Percentiles rank a stretch among this genome's conserved stretches.
phyloP scores from a whole-genome alignment of 2,329 filamentous ascomycete genomes.

The Paecilomyces dactylethromorphus region DNA sequence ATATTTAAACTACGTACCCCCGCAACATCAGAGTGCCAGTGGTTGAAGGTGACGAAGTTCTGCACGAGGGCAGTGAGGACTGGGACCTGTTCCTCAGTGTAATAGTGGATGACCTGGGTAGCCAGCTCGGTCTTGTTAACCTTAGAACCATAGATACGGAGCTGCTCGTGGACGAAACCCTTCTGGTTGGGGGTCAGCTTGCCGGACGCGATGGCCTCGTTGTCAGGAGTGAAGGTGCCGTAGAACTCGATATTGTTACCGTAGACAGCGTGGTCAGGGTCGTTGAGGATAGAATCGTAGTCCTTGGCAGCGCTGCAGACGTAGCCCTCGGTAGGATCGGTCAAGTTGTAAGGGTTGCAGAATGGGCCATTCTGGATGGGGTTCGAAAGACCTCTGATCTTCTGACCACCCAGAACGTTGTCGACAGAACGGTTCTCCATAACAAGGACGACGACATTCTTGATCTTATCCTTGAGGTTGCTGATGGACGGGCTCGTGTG shows the following conservation, averaged over 20 bases:
- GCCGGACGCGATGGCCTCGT: constrained; percentile 27
- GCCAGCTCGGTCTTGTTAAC: constrained; percentile 26
- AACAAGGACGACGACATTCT: constrained; percentile 44
- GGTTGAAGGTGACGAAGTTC: constrained; percentile 40
- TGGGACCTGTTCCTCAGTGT: constrained; percentile 34
- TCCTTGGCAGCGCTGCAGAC: constrained; percentile 30
- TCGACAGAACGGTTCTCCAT: constrained; percentile 38
- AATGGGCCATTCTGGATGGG: constrained; percentile 23
- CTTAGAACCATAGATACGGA: constrained; percentile 26
- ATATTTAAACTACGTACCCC: constrained; percentile 10
- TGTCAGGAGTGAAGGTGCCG: constrained; percentile 33
- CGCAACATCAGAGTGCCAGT: constrained; percentile 37
- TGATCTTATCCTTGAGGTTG: constrained; percentile 30
- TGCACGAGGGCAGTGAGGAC: constrained; percentile 35
- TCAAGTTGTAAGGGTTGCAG: constrained; percentile 37
- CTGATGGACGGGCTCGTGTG: constrained; percentile 2
- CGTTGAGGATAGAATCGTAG: constrained; percentile 36
- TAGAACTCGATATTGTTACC: constrained; percentile 43
- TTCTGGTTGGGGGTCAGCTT: constrained; percentile 27
- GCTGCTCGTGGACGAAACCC: constrained; percentile 39
- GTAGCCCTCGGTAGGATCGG: constrained; percentile 14
- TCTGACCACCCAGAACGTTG: constrained; percentile 35
- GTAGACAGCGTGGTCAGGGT: constrained; percentile 36
- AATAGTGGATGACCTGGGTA: constrained; percentile 40
- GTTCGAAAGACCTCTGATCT: constrained; percentile 30